These are phyloP conservation scores for Hemisphaericaspora subhashii DNA, from an alignment of 1,139 yeast species.

Conservation along the genomic window DNA sequence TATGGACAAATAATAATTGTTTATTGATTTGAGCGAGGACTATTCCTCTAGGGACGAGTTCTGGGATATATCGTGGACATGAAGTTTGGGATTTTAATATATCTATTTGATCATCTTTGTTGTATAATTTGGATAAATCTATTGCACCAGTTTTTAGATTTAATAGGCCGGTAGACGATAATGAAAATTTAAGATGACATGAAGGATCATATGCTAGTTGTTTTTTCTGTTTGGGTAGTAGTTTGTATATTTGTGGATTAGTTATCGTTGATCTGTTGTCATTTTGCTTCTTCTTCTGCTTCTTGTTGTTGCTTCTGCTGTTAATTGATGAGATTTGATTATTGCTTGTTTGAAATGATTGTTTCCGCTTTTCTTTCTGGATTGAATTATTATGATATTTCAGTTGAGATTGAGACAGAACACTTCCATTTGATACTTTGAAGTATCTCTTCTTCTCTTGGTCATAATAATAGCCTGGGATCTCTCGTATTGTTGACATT, in stretches of 20 bases:
- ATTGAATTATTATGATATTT: conserved; percentile 36
- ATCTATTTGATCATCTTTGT: conserved; percentile 7
- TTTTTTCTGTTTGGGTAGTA: background rate
- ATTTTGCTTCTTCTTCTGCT: conserved; percentile 1
- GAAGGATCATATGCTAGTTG: background rate
- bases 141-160: conserved; percentile 11
- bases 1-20: conserved; percentile 5
- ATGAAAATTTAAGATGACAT: background rate
- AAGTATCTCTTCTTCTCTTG: conserved; percentile 43
- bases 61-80: conserved; percentile 7
- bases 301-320: conserved; percentile 11
- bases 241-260: conserved; percentile 1
- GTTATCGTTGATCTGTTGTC: background rate
- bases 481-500: conserved; percentile 15
- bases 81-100: background rate
- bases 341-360: background rate
- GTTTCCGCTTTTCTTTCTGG: conserved; percentile 22
- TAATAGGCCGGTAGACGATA: conserved; percentile 4
- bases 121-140: conserved; percentile 5
- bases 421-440: conserved; percentile 41
- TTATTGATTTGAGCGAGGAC: conserved; percentile 5
- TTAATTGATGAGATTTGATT: background rate
- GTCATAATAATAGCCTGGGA: conserved; percentile 54
- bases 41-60: conserved; percentile 9
- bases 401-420: conserved; percentile 14